Base-by-base conservation (phyloP, 2,329 filamentous ascomycete genomes). In the Chalaropsis thielavioides region DNA sequence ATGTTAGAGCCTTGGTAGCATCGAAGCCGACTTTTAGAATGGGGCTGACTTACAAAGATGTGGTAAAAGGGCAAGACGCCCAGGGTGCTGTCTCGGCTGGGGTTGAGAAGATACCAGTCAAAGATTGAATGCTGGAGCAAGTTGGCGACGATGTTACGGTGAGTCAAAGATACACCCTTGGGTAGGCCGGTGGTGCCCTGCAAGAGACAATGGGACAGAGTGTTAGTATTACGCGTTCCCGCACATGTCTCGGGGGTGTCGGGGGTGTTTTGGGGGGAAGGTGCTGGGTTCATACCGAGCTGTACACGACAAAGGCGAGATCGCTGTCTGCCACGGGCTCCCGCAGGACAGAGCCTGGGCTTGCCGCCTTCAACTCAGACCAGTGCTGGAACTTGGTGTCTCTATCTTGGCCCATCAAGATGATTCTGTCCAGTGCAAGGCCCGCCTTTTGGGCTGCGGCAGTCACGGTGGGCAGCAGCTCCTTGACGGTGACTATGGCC, bases 31-130 rank as follows among this genome's bases (percentile, higher is more conserved):
- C 15, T 58, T 38, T 8, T 8, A 3, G 27, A 1, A 6, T 24
- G n/a, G 44, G 17, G 8, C 1, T 58, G 5, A 71, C 82, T 69
- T 75, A 88, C 90, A 71, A 95, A 96, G 68, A 95, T 92, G 72
- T 96, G 91, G 76, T 91, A 96, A 74, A 96, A 94, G 0, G 92
- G 92, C 11, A 96, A 75, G 66, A 95, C 87, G 1, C 88, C 89
- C 6, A 96, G 74, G 38, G 94, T 77, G 67, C 81, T 84, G 72
- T 96, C 92, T 0, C 84, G 81, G 65, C 83, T 78, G 8, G 83
- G 84, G 71, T 82, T 81, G 1, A 77, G 72, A 0, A 82, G 80
- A 0, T 76, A 77, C 1, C 75, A 77, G 66, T 90, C 86, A 3
- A 80, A 76, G 31, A 75, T 71, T 1, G 74, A 73, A 35, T 80